Percentiles rank a stretch among this genome's conserved stretches.
phyloP scores from a whole-genome alignment of 2,329 filamentous ascomycete species.

The Ophiostoma piceae region DNA sequence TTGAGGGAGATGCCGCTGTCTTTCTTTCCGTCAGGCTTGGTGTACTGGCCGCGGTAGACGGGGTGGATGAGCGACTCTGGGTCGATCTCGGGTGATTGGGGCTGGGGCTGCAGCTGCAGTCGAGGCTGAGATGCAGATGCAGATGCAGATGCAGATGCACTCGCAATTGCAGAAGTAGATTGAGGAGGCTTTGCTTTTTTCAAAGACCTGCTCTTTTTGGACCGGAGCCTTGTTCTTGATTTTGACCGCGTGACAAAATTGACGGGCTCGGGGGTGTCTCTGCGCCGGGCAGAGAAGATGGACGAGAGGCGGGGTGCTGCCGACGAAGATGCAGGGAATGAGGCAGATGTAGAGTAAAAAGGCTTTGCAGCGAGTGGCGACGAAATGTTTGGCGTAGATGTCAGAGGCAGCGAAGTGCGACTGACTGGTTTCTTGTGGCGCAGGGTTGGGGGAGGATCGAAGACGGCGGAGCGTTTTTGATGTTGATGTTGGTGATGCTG shows the following conservation, averaged over 20 bases:
- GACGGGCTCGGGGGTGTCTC: background rate
- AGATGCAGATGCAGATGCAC: background rate
- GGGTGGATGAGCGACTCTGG: constrained; percentile 12
- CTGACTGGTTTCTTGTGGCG: background rate
- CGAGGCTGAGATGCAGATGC: background rate
- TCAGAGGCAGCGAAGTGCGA: background rate
- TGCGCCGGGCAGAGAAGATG: constrained; percentile 10
- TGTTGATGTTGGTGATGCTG: background rate
- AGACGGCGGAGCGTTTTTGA: background rate
- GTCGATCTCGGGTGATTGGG: background rate
- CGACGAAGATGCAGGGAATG: background rate
- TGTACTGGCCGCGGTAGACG: constrained; percentile 7
- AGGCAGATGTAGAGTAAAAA: background rate
- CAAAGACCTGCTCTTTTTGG: background rate
- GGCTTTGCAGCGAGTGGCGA: background rate
- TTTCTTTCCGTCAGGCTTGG: constrained; percentile 21
- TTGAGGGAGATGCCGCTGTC: constrained; percentile 25
- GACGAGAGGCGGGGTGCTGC: background rate
- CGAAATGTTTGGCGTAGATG: background rate
- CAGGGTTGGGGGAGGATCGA: constrained; percentile 8
- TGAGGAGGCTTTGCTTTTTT: background rate
- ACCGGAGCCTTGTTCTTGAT: background rate
- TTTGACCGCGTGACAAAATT: background rate
- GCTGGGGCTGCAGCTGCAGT: background rate
- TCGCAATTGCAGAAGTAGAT: background rate